phyloP scores from a whole-genome alignment of 2,329 filamentous ascomycete genomes.

The Herpotrichia juniperi region DNA sequence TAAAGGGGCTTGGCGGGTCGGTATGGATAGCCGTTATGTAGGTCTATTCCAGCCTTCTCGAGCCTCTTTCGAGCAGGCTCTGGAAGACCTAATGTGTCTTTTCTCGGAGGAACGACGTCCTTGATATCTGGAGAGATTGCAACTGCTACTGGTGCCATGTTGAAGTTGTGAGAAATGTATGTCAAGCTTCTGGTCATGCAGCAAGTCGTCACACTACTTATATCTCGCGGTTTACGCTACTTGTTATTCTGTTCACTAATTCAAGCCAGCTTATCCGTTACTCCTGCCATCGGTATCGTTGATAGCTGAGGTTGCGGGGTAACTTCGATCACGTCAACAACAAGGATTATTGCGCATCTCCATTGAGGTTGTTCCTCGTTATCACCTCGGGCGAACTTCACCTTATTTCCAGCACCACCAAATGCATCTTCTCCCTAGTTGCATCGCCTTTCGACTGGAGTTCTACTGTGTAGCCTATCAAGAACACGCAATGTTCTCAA shows the following conservation, averaged over 20 bases:
- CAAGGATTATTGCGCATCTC: conserved; percentile 36
- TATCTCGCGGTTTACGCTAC: not conserved
- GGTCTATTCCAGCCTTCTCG: conserved; percentile 71
- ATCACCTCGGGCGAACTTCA: conserved; percentile 20
- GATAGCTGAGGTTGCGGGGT: conserved; percentile 38
- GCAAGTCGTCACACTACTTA: not conserved
- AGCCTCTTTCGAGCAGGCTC: conserved; percentile 62
- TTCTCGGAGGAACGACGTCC: conserved; percentile 66
- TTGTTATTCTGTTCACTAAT: conserved; percentile 20
- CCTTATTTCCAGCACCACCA: not conserved
- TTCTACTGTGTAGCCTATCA: not conserved
- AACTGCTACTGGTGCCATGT: conserved; percentile 66
- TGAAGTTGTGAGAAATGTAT: conserved; percentile 12
- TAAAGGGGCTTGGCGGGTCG: conserved; percentile 70
- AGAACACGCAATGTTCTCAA: not conserved
- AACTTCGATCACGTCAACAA: conserved; percentile 38
- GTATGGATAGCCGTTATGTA: conserved; percentile 74
- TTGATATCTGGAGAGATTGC: conserved; percentile 58
- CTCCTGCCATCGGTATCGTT: conserved; percentile 3
- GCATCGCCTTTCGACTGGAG: not conserved
- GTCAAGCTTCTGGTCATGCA: not conserved
- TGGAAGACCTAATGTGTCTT: conserved; percentile 69
- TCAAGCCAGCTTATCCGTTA: not conserved
- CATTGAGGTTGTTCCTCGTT: conserved; percentile 27
- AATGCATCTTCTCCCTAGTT: not conserved